Evolutionary conservation across 805 yeast species (phyloP).

Genomic region (Kodamaea kaohsiungensis): DNA sequence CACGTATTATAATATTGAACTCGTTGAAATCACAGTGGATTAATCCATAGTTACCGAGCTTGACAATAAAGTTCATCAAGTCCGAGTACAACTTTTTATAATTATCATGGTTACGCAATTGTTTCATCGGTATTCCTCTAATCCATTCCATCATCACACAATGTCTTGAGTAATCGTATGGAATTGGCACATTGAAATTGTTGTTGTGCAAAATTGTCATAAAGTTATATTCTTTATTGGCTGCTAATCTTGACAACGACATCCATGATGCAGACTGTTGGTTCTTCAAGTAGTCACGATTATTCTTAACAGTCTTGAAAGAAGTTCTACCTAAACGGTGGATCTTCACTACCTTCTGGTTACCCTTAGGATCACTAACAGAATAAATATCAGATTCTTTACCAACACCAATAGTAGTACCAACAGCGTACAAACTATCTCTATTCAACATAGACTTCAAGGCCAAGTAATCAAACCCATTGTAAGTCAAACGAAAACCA

Average conservation of each 20-base stretch:
- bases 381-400: slow-evolving; percentile 95
- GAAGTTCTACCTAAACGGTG: slow-evolving; percentile 95
- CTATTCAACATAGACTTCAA: slow-evolving; percentile 79
- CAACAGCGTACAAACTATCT: slow-evolving; percentile 73
- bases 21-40: slow-evolving; percentile 98
- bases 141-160: slow-evolving; percentile 91
- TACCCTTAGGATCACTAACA: slow-evolving; percentile 66
- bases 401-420: slow-evolving; percentile 91
- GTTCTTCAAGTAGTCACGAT: slow-evolving; percentile 84
- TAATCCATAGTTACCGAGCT: slow-evolving; percentile 81
- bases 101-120: slow-evolving; percentile 67
- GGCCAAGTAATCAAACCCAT: slow-evolving; percentile 92
- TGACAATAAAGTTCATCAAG: slow-evolving; percentile 83
- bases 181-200: slow-evolving; percentile 85
- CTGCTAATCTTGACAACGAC: slow-evolving; percentile 86
- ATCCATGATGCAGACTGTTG: slow-evolving; percentile 86
- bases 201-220: slow-evolving; percentile 72
- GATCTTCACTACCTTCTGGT: slow-evolving; percentile 74
- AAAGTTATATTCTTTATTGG: slow-evolving; percentile 87
- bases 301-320: slow-evolving; percentile 87
- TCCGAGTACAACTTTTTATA: slow-evolving; percentile 76
- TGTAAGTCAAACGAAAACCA: slow-evolving; percentile 86
- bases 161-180: slow-evolving; percentile 88
- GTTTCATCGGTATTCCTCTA: slow-evolving; percentile 88
- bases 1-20: slow-evolving; percentile 86